Percentiles rank a stretch among this genome's conserved stretches.
phyloP scores from a whole-genome alignment of 2,329 filamentous ascomycete genomes.

The Fusarium annulatum region DNA sequence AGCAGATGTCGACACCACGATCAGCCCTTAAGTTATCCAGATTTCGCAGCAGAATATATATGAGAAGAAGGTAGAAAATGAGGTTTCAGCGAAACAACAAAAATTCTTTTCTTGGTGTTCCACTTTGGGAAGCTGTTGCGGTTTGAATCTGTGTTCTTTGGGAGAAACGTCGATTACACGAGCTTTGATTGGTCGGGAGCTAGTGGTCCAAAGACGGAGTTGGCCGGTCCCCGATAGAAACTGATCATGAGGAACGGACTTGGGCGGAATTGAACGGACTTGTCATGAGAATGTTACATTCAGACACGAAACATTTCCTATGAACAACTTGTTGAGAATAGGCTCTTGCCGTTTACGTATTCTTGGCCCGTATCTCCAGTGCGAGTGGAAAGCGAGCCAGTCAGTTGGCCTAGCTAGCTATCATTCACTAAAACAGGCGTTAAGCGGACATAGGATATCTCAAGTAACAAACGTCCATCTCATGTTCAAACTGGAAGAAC shows the following conservation, averaged over 20 bases:
- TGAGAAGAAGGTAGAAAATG: neutral
- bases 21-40: neutral
- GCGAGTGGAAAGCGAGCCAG: neutral
- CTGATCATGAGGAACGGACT: conserved; percentile 26
- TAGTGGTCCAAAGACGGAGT: conserved; percentile 20
- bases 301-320: no score
- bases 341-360: neutral
- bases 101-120: conserved; percentile 16
- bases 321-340: neutral
- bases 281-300: neutral
- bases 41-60: neutral
- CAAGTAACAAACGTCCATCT: neutral
- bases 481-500: neutral
- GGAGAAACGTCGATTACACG: conserved; percentile 20
- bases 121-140: conserved; percentile 34
- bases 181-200: conserved; percentile 26
- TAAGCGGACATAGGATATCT: neutral
- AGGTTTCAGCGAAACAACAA: conserved; percentile 7
- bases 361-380: neutral
- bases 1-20: neutral
- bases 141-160: conserved; percentile 30
- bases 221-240: conserved; percentile 34
- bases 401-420: neutral
- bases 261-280: conserved; percentile 24
- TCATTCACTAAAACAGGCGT: neutral